phyloP scores from a whole-genome alignment of 176 grass and related monocot genomes.

The Sorghum bicolor region DNA sequence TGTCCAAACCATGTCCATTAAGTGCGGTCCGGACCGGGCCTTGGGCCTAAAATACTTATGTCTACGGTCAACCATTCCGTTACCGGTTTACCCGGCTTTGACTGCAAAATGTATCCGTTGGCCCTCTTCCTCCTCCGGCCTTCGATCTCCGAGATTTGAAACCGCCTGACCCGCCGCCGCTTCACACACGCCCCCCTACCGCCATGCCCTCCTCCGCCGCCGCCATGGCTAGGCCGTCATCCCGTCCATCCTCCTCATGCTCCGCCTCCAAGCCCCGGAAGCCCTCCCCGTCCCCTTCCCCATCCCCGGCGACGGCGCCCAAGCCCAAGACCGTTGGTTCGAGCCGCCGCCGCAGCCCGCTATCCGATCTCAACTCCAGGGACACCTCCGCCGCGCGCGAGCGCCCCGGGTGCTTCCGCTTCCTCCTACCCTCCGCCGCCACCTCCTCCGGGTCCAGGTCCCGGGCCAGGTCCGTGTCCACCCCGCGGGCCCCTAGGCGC shows the following conservation, averaged over 20 bases:
- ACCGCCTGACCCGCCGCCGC: not conserved
- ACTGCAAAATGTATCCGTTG: not conserved
- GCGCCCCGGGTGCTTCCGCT: conserved; percentile 50
- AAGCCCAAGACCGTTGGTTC: conserved; percentile 8
- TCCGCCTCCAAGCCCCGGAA: conserved; percentile 23
- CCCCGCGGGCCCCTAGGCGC: conserved; percentile 22
- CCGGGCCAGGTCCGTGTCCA: conserved; percentile 9
- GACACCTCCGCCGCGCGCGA: conserved; percentile 20
- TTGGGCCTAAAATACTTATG: not conserved
- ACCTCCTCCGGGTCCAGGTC: conserved; percentile 22
- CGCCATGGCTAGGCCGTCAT: conserved; percentile 6
- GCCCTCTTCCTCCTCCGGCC: not conserved
- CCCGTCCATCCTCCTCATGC: not conserved
- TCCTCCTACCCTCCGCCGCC: conserved; percentile 49
- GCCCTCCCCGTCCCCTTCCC: conserved; percentile 9
- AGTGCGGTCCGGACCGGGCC: not conserved
- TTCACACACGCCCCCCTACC: not conserved
- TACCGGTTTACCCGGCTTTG: not conserved
- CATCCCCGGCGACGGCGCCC: conserved; percentile 38
- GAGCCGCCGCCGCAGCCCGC: conserved; percentile 48
- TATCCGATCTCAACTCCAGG: conserved; percentile 55
- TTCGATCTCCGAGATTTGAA: not conserved
- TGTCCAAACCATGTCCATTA: not conserved
- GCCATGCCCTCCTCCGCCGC: conserved; percentile 12
- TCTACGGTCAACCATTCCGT: not conserved